Conservation (phyloP, 208 protist genomes). For the Leishmania mexicana region DNA sequence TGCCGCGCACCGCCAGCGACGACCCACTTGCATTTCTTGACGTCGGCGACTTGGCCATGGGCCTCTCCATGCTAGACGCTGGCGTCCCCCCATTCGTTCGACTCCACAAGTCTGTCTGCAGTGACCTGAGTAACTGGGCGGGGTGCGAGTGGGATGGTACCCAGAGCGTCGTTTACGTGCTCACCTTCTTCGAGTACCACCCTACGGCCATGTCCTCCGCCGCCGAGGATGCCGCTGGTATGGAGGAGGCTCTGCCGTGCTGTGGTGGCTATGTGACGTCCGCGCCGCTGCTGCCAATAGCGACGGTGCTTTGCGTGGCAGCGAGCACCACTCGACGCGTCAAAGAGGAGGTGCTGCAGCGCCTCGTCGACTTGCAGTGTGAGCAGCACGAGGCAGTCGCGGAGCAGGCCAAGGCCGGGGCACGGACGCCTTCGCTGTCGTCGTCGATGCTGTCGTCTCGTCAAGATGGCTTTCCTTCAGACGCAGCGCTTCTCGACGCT, state of each 20-base stretch:
- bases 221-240: neutral
- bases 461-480: neutral
- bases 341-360: constrained; percentile 79
- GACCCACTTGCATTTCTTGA: constrained; percentile 70
- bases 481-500: constrained; percentile 16
- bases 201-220: constrained; percentile 35
- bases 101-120: constrained; percentile 60
- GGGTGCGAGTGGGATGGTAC: constrained; percentile 53
- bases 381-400: constrained; percentile 64
- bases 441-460: constrained; percentile 1
- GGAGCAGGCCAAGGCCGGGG: constrained; percentile 1
- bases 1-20: constrained; percentile 41
- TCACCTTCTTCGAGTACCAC: constrained; percentile 77
- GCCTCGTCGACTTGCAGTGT: constrained; percentile 70
- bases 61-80: constrained; percentile 81
- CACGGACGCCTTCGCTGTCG: constrained; percentile 1
- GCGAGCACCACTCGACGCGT: constrained; percentile 32
- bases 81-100: constrained; percentile 81
- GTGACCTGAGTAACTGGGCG: constrained; percentile 36
- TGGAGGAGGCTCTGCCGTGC: constrained; percentile 48
- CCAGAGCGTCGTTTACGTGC: constrained; percentile 52
- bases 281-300: constrained; percentile 79
- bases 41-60: constrained; percentile 79
- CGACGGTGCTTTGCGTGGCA: constrained; percentile 70
- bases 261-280: constrained; percentile 66